Conservation (phyloP, 257 asterid genomes). For the Phtheirospermum japonicum region DNA sequence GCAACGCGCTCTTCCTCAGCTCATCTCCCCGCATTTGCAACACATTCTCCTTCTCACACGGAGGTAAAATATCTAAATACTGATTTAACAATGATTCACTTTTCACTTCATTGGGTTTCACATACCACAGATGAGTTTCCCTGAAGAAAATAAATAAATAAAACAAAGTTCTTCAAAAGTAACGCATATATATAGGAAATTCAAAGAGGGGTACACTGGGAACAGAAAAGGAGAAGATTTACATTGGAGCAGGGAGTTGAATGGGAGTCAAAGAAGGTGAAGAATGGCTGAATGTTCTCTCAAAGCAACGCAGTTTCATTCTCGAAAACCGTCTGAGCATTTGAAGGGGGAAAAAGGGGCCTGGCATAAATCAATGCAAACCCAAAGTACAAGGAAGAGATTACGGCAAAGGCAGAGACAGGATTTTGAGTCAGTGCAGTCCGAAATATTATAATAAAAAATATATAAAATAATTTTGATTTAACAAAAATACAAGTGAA, state of each 20-base stretch:
- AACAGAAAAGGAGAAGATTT: conserved; percentile 13
- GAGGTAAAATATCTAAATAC: conserved; percentile 63
- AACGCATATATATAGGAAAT: too few species aligned
- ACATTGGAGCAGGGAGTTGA: conserved; percentile 61
- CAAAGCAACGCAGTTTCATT: conserved; percentile 52
- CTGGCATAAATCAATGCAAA: not conserved
- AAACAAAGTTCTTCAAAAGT: not conserved
- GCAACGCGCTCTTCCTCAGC: conserved; percentile 59
- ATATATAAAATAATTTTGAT: too few species aligned
- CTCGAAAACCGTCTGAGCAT: conserved; percentile 33
- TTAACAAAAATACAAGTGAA: too few species aligned
- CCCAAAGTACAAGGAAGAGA: too few species aligned
- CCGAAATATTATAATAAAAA: too few species aligned
- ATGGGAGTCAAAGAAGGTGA: conserved; percentile 33
- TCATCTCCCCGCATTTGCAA: conserved; percentile 50
- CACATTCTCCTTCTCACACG: conserved; percentile 64
- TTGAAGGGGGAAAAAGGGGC: not conserved
- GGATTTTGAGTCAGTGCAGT: too few species aligned
- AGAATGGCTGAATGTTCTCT: conserved; percentile 35
- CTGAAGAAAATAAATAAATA: conserved; percentile 30
- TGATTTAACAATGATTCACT: conserved; percentile 50
- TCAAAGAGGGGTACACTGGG: too few species aligned
- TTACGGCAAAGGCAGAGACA: too few species aligned
- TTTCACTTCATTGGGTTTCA: conserved; percentile 66
- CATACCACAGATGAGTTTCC: conserved; percentile 87